Evolutionary conservation across 2,329 filamentous ascomycete species (phyloP).

Genomic region (Cryphonectria radicalis): DNA sequence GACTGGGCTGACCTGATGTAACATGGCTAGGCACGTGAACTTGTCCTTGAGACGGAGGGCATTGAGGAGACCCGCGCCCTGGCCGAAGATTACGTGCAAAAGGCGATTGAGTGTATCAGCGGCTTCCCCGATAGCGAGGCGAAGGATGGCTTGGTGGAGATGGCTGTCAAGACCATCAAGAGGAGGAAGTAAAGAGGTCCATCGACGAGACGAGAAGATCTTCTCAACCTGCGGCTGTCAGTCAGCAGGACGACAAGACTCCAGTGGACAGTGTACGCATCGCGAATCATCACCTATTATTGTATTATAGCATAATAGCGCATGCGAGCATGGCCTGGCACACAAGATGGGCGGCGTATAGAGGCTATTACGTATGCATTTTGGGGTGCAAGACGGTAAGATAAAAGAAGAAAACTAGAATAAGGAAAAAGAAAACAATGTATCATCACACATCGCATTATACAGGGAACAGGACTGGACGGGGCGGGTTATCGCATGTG

Average conservation of each 20-base stretch:
- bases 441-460: constrained; percentile 22
- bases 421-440: not conserved
- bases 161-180: constrained; percentile 91
- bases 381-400: not conserved
- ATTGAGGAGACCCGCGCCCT: constrained; percentile 90
- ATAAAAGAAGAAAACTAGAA: not conserved
- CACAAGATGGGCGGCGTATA: constrained; percentile 1
- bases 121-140: constrained; percentile 92
- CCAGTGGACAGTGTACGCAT: not conserved
- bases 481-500: not conserved
- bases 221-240: not conserved
- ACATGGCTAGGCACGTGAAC: constrained; percentile 73
- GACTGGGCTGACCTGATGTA: constrained; percentile 24
- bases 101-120: constrained; percentile 82
- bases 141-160: constrained; percentile 87
- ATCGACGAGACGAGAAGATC: not conserved
- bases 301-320: not conserved
- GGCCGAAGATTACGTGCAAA: constrained; percentile 87
- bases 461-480: constrained; percentile 12
- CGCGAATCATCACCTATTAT: not conserved
- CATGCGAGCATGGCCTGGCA: not conserved
- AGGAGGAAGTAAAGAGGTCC: constrained; percentile 71
- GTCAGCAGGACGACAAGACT: not conserved
- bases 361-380: not conserved
- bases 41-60: constrained; percentile 83